These are phyloP conservation scores for Xylariaceae sp. DNA, from an alignment of 2,329 filamentous ascomycete genomes.

Conservation along the genomic window DNA sequence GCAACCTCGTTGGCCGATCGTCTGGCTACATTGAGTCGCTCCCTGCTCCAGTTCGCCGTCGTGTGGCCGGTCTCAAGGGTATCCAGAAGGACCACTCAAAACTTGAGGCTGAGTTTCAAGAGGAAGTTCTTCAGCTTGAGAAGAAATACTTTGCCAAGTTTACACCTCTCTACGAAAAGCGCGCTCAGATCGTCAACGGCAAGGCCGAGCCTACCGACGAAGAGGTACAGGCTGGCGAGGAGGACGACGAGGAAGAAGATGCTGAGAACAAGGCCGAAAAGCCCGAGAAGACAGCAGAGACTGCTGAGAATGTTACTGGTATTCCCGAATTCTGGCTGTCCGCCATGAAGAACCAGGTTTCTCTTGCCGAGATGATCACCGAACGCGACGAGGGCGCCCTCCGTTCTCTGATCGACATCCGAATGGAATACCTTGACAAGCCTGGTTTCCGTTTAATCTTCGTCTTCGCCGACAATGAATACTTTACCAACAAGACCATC, in stretches of 20 bases:
- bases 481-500: constrained; percentile 95
- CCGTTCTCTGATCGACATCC: constrained; percentile 87
- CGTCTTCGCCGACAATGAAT: constrained; percentile 93
- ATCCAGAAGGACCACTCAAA: constrained; percentile 99
- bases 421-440: constrained; percentile 99
- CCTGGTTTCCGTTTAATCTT: constrained; percentile 98
- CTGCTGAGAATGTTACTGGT: constrained; percentile 66
- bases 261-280: constrained; percentile 58
- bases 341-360: constrained; percentile 99
- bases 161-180: constrained; percentile 95
- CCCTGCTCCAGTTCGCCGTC: constrained; percentile 84
- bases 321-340: constrained; percentile 99
- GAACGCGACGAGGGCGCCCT: constrained; percentile 95
- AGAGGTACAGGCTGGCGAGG: constrained; percentile 86
- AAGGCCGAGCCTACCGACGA: constrained; percentile 81
- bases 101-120: constrained; percentile 97
- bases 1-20: constrained; percentile 88
- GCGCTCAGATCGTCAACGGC: constrained; percentile 91
- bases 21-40: constrained; percentile 98
- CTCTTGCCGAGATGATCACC: constrained; percentile 97
- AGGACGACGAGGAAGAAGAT: constrained; percentile 70
- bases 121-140: constrained; percentile 96
- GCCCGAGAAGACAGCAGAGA: constrained; percentile 59
- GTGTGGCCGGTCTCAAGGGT: constrained; percentile 93
- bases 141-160: constrained; percentile 99